Evolutionary conservation across 805 yeast species (phyloP).

Genomic region (Zygotorulaspora sp.): DNA sequence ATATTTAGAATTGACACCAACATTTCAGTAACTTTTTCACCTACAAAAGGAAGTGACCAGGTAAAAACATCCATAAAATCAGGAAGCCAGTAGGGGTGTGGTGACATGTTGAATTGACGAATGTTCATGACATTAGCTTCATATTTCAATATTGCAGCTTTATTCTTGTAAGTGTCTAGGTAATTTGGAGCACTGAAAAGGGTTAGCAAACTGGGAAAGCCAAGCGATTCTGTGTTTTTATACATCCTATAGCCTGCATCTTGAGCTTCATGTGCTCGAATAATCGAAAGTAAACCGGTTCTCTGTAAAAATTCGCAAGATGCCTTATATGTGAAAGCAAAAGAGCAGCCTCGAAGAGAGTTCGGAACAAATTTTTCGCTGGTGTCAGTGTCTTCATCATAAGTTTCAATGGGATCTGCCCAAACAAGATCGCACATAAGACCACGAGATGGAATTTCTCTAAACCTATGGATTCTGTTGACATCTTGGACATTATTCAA

Average conservation of each 20-base stretch:
- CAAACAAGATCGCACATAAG: slow-evolving; percentile 91
- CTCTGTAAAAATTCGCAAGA: slow-evolving; percentile 71
- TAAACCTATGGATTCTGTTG: slow-evolving; percentile 66
- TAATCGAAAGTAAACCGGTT: slow-evolving; percentile 75
- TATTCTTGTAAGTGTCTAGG: slow-evolving; percentile 85
- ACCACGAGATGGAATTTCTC: slow-evolving; percentile 91
- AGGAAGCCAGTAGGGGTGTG: slow-evolving; percentile 96
- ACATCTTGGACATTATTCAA: slow-evolving; percentile 66
- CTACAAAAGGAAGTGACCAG: slow-evolving; percentile 97
- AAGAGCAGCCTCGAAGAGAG: slow-evolving; percentile 86
- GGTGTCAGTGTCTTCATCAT: slow-evolving; percentile 52
- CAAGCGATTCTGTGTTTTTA: slow-evolving; percentile 73
- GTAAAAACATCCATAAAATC: slow-evolving; percentile 96
- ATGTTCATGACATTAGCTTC: slow-evolving; percentile 92
- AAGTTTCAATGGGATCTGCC: slow-evolving; percentile 94
- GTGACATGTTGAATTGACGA: slow-evolving; percentile 85
- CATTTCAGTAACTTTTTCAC: slow-evolving; percentile 93
- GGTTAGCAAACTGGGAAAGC: slow-evolving; percentile 86
- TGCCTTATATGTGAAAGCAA: slow-evolving; percentile 79
- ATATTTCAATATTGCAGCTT: slow-evolving; percentile 91
- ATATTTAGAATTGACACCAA: slow-evolving; percentile 83
- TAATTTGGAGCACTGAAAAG: slow-evolving; percentile 95
- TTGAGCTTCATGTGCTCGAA: slow-evolving; percentile 96
- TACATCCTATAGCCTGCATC: slow-evolving; percentile 97
- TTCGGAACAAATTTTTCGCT: slow-evolving; percentile 52